Conservation (phyloP, 805 yeast species). For the Spathaspora boniae region DNA sequence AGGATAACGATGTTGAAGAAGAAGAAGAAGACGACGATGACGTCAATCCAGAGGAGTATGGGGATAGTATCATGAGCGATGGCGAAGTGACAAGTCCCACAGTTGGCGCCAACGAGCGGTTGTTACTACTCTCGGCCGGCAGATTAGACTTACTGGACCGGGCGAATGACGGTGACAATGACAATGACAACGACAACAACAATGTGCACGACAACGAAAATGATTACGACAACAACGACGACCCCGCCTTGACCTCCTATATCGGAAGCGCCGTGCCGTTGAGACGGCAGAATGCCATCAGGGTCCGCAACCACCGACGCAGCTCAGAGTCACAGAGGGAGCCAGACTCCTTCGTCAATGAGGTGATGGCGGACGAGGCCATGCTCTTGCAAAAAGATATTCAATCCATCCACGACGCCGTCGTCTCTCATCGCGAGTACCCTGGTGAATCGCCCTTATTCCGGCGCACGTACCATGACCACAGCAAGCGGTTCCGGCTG, state of each 20-base stretch:
- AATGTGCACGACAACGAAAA: not conserved
- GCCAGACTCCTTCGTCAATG: conserved; percentile 1
- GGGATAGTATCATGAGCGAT: conserved; percentile 6
- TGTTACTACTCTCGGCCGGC: not conserved
- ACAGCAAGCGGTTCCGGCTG: conserved; percentile 3
- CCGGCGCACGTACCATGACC: conserved; percentile 1
- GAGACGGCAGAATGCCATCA: conserved; percentile 32
- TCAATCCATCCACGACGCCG: conserved; percentile 2
- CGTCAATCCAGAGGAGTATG: conserved; percentile 9
- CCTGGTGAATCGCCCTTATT: conserved; percentile 9
- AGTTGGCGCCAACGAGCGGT: too few relatives aligned
- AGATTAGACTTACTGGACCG: too few relatives aligned
- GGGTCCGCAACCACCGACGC: conserved; percentile 12
- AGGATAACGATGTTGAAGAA: conserved; percentile 5
- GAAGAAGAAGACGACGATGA: conserved; percentile 10
- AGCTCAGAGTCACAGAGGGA: conserved; percentile 2
- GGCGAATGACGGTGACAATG: not conserved
- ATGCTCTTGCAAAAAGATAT: conserved; percentile 10
- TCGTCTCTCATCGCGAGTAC: not conserved
- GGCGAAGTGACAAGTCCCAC: conserved; percentile 1
- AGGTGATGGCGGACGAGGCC: conserved; percentile 10
- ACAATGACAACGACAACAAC: conserved; percentile 3
- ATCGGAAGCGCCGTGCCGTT: conserved; percentile 20
- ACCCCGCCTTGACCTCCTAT: not conserved
- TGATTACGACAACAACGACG: not conserved